Evolutionary conservation across 495 filamentous ascomycete species (phyloP), one percentile per base, ranked within the genome.

Genomic region (Halenospora varia): DNA sequence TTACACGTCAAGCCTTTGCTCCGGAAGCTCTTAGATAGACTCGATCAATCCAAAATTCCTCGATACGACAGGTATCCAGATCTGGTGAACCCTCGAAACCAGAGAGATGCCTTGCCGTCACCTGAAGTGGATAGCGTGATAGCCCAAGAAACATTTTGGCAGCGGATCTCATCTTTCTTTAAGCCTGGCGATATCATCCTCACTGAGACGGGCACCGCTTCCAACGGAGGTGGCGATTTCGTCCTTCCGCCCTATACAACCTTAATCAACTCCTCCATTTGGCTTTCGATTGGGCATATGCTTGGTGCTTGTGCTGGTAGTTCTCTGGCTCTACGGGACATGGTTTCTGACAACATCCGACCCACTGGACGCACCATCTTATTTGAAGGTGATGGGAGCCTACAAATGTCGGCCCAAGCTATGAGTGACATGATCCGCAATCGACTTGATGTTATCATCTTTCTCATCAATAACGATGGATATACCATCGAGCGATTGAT

Each of bases 141-240:
- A 61, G 92, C 80, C 1, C 92, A 96, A 66, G 82, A 82, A 13
- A 96, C 87, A 84, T 79, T 97, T 56, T 97, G 92, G 92, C 88
- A 88, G 0, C 80, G 77, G 48, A 71, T 96, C 50, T 88, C 89
- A 10, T 45, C 42, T 24, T 49, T 24, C 47, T 20, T 49, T 6
- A 77, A 83, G 59, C 76, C 84, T 48, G 76, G 83, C 18, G 92
- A 97, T 63, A 81, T 96, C 50, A 77, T 96, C 41, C 82, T 96
- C 29, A 93, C 90, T 0, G 92, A 96, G 68, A 96, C 92, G 15
- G 92, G 92, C 46, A 96, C 92, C 2, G 78, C 90, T 26, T 92
- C 89, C 72, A 95, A 95, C 71, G 92, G 92, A 86, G 82, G 90
- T 95, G 53, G 91, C 88, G 25, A 84, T 83, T 19, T 94, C n/a